Conservation (phyloP, 345 rosid species). For the Eucalyptus sp. region DNA sequence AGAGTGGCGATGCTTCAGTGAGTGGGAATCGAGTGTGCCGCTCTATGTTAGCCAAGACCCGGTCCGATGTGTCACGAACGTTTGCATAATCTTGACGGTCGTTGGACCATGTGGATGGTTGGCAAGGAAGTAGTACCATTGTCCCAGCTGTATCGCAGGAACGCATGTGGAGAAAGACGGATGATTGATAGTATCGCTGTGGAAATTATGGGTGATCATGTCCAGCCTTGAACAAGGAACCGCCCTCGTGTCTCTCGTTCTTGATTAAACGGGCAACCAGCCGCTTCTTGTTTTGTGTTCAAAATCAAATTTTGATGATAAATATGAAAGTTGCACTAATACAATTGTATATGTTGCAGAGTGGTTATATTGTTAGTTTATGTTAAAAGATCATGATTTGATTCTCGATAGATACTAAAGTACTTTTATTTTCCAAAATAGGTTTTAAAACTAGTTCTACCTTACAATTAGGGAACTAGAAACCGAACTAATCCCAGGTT, state of each 20-base stretch:
- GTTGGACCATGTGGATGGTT: background rate
- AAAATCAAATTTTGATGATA: background rate
- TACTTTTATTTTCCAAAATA: background rate
- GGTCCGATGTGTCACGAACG: background rate
- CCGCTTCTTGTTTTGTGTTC: background rate
- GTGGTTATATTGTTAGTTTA: background rate
- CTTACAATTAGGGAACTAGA: background rate
- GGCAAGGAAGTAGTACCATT: background rate
- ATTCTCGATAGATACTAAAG: accelerated
- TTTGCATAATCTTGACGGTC: background rate
- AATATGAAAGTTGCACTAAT: background rate
- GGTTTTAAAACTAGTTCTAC: background rate
- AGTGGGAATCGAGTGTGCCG: background rate
- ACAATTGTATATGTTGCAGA: background rate
- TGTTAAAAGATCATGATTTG: background rate
- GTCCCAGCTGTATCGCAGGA: background rate
- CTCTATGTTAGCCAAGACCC: background rate
- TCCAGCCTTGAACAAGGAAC: background rate
- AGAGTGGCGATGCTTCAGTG: background rate
- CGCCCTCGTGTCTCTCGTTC: background rate
- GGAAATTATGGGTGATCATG: background rate
- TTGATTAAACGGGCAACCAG: background rate
- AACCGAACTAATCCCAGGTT: background rate
- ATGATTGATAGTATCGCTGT: background rate
- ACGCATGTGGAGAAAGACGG: background rate